Percentiles rank a stretch among this genome's conserved stretches.
phyloP scores from a whole-genome alignment of 2,329 filamentous ascomycete genomes.

The Colletotrichum orbiculare region DNA sequence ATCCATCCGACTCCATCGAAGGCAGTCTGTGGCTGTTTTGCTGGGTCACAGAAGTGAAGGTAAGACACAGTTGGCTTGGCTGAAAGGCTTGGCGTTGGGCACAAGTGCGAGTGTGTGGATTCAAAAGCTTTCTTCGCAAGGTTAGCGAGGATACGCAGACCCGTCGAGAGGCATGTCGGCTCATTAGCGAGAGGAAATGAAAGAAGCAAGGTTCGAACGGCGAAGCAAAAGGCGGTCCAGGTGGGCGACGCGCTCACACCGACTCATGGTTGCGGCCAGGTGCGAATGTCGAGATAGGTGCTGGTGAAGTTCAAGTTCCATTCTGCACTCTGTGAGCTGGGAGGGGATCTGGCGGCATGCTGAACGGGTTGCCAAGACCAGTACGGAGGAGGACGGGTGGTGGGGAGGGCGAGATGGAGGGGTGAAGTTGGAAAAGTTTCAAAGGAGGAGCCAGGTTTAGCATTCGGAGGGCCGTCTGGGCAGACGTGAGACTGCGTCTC shows the following conservation, averaged over 20 bases:
- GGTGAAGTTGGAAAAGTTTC: constrained; percentile 19
- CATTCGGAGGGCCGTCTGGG: constrained; percentile 30
- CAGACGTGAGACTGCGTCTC: constrained; percentile 32
- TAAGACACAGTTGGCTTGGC: constrained; percentile 26
- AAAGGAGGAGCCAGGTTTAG: constrained; percentile 9
- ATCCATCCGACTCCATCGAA: constrained; percentile 8
- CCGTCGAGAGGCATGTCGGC: constrained; percentile 12
- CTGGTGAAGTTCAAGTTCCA: background rate
- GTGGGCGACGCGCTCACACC: constrained; percentile 21
- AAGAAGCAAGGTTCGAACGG: constrained; percentile 27
- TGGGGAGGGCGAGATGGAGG: constrained; percentile 16
- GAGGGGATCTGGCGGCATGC: constrained; percentile 22
- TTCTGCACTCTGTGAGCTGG: constrained; percentile 6
- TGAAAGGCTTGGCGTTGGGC: constrained; percentile 28
- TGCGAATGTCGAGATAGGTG: background rate
- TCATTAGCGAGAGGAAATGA: constrained; percentile 34
- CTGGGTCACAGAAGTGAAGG: constrained; percentile 4
- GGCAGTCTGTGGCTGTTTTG: too few relatives aligned
- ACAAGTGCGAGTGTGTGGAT: constrained; percentile 30
- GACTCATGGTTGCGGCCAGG: constrained; percentile 21
- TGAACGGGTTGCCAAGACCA: constrained; percentile 30
- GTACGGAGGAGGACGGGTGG: constrained; percentile 28
- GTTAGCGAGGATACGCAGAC: constrained; percentile 15
- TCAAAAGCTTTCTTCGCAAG: constrained; percentile 15
- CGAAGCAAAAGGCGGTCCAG: constrained; percentile 11